Evolutionary conservation across 805 yeast species (phyloP).

Genomic region (Osmozyma mogii): DNA sequence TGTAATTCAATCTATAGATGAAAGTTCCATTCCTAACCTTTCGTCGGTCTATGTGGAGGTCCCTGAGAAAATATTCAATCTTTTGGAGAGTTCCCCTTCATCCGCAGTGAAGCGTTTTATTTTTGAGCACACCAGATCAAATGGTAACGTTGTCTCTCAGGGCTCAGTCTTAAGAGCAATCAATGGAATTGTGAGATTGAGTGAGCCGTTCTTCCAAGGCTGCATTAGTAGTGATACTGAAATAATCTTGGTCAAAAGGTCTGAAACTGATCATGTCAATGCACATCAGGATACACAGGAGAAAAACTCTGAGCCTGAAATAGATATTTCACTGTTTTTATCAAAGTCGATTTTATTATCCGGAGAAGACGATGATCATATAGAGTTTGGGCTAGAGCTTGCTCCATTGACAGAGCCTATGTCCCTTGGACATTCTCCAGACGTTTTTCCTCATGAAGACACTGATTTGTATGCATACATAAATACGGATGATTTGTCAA

Average conservation of each 20-base stretch:
- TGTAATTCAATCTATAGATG: slow-evolving; percentile 26
- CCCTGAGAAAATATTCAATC: slow-evolving; percentile 34
- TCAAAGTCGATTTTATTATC: slow-evolving; percentile 19
- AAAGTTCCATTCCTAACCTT: slow-evolving; percentile 29
- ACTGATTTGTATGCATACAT: slow-evolving; percentile 32
- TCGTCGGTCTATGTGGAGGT: slow-evolving; percentile 39
- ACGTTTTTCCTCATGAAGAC: slow-evolving; percentile 25
- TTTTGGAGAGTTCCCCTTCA: slow-evolving; percentile 24
- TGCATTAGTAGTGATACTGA: slow-evolving; percentile 36
- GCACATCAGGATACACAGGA: too few relatives aligned
- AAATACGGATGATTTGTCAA: slow-evolving; percentile 41
- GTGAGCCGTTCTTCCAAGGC: slow-evolving; percentile 77
- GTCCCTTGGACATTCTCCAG: slow-evolving; percentile 16
- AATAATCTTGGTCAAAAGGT: slow-evolving; percentile 43
- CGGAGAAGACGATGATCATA: neutral
- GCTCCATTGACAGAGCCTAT: slow-evolving; percentile 24
- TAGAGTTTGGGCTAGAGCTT: slow-evolving; percentile 13
- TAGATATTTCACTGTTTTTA: slow-evolving; percentile 28
- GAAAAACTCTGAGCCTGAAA: too few relatives aligned
- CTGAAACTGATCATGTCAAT: slow-evolving; percentile 4
- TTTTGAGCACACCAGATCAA: slow-evolving; percentile 14
- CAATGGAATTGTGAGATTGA: slow-evolving; percentile 45
- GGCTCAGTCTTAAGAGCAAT: slow-evolving; percentile 36
- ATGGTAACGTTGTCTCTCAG: slow-evolving; percentile 26
- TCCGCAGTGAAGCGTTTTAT: slow-evolving; percentile 27